Conservation (phyloP, 106 monocot species). For the Dendrobium nobile region DNA sequence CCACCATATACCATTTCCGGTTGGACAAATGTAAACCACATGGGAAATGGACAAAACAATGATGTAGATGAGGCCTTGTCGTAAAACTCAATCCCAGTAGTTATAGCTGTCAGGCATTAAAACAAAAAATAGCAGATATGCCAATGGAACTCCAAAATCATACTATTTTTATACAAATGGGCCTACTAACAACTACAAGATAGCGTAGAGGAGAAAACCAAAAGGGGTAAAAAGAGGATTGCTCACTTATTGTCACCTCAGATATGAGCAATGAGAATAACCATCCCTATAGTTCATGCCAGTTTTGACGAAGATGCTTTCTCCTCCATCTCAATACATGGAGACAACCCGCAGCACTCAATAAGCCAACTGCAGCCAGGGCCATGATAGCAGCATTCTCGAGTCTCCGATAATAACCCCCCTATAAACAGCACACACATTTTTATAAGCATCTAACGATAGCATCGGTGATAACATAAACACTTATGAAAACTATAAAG, state of each 20-base stretch:
- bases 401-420: conserved; percentile 48
- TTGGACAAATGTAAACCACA: not conserved
- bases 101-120: not conserved
- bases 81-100: not conserved
- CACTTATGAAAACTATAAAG: not conserved
- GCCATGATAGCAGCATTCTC: conserved; percentile 58
- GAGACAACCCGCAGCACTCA: conserved; percentile 61
- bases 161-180: not conserved
- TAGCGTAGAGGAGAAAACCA: not conserved
- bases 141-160: not conserved
- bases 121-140: not conserved
- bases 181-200: not conserved
- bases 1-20: not conserved
- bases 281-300: conserved; percentile 37
- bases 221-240: not conserved
- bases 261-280: not conserved
- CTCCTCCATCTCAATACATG: conserved; percentile 46
- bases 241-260: not conserved
- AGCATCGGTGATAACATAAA: not conserved
- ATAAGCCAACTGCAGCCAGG: conserved; percentile 51
- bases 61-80: not conserved
- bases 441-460: not conserved
- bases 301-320: conserved; percentile 49
- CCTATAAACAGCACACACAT: conserved; percentile 25
- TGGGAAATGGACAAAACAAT: not conserved